Base-by-base conservation (phyloP, 176 grass and related monocot species). In the Oryza glumipatula region DNA sequence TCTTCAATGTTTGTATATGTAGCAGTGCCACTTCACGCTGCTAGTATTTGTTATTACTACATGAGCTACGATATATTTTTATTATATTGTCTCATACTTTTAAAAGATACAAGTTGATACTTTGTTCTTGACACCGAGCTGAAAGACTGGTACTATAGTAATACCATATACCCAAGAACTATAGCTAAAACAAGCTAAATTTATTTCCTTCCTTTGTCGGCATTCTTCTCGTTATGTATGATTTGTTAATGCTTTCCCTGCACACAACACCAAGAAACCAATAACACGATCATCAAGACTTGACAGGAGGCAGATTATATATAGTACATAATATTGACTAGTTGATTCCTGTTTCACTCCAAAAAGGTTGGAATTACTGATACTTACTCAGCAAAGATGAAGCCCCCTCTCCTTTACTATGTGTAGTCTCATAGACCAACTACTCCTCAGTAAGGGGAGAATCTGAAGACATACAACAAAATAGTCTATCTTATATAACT, bases 1-100 rank as follows among this genome's bases (percentile, higher is more conserved):
- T 76, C 79, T 91, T 88, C 21, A 65, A 87, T 89, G 78, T 89
- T 81, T 94, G 89, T 10, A 44, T 92, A 90, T 83, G 78, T 76
- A 90, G 85, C 81, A 86, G 88, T 68, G 76, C 61, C 81, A 78
- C 38, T 73, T 80, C 68, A 76, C 64, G 7, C 63, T 64, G 74
- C 60, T 63, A 84, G 81, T 32, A 72, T 35, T 67, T 32, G 48
- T 49, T 32, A 48, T 49, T 32, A 48, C 51, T 46, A 16, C 83
- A 74, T 4, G 54, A 75, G 21, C 72, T 84, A 80, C 49, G 60
- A 33, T 83, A 22, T 77, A 60, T 41, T 67, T 67, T 14, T 70
- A 56, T 26, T 60, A 79, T 83, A 6, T 6, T 38, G 36, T 0
- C 36, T 38, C 35, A 36, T 36, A 38, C 36, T 38, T 38, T 38